These are phyloP conservation scores for Sphagnum magellanicum DNA, from an alignment of 228 moss, liverwort and hornwort species.

Conservation along the genomic window DNA sequence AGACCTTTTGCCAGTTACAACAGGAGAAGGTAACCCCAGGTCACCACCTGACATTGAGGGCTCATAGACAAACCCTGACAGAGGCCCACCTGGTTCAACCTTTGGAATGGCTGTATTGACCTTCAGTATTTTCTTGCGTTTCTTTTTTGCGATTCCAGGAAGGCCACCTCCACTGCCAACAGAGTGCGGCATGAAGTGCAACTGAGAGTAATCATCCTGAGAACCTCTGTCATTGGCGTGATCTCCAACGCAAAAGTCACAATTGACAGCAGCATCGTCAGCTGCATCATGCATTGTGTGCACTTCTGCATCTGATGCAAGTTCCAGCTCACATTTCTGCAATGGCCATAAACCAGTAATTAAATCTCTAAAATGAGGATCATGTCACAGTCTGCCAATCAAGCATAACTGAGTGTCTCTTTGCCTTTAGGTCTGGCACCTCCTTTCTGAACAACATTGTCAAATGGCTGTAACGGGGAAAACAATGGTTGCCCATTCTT, in stretches of 20 bases:
- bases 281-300: slow-evolving; percentile 49
- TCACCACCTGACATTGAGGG: slow-evolving; percentile 22
- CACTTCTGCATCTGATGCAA: slow-evolving; percentile 50
- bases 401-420: too few species aligned
- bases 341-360: neutral
- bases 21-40: slow-evolving; percentile 45
- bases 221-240: slow-evolving; percentile 15
- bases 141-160: slow-evolving; percentile 54
- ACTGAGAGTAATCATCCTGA: slow-evolving; percentile 45
- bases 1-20: slow-evolving; percentile 57
- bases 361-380: neutral
- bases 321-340: slow-evolving; percentile 60
- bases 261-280: slow-evolving; percentile 17
- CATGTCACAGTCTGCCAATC: too few species aligned
- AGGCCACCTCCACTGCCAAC: slow-evolving; percentile 26
- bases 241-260: slow-evolving; percentile 21
- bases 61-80: slow-evolving; percentile 13
- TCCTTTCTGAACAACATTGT: too few species aligned
- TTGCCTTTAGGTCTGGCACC: too few species aligned
- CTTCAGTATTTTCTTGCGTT: slow-evolving; percentile 71
- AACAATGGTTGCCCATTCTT: too few species aligned
- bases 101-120: slow-evolving; percentile 32
- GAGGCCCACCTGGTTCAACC: slow-evolving; percentile 14
- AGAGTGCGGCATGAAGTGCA: slow-evolving; percentile 28
- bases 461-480: too few species aligned